These are phyloP conservation scores for Metschnikowia vanudenii DNA, from an alignment of 805 yeast species.

Conservation along the genomic window DNA sequence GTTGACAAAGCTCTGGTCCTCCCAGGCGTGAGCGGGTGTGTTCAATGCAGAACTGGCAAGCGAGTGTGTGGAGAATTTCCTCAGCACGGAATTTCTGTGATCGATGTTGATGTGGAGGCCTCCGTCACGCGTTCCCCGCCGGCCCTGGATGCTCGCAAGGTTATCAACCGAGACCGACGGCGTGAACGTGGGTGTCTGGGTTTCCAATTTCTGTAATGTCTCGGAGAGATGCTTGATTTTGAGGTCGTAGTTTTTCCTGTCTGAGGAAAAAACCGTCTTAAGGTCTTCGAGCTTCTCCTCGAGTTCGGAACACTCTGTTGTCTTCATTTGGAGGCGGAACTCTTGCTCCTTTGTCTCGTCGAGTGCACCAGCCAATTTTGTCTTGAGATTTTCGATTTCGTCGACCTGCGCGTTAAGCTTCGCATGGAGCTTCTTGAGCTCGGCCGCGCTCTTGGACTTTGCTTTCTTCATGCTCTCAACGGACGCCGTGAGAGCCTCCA, in stretches of 20 bases:
- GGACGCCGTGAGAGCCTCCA: constrained; percentile 33
- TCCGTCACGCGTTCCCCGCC: constrained; percentile 8
- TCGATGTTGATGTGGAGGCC: constrained; percentile 22
- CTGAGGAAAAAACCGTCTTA: constrained; percentile 31
- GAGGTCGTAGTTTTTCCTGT: constrained; percentile 27
- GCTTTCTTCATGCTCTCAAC: constrained; percentile 28
- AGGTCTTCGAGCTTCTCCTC: constrained; percentile 33
- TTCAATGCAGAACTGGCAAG: constrained; percentile 5
- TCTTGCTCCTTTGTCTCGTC: constrained; percentile 26
- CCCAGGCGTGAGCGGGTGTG: constrained; percentile 12
- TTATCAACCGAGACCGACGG: constrained; percentile 12
- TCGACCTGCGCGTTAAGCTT: constrained; percentile 18
- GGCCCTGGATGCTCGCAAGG: constrained; percentile 6
- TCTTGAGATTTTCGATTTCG: constrained; percentile 25
- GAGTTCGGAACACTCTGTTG: constrained; percentile 23
- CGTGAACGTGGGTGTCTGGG: constrained; percentile 6
- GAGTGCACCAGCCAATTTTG: constrained; percentile 6
- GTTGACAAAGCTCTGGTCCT: constrained; percentile 18
- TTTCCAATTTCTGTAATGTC: constrained; percentile 12
- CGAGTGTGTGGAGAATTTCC: constrained; percentile 8
- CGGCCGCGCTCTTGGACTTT: constrained; percentile 32
- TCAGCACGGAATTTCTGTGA: constrained; percentile 7
- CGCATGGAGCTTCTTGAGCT: constrained; percentile 29
- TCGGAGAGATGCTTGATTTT: constrained; percentile 27
- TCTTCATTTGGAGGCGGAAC: constrained; percentile 23